phyloP scores from a whole-genome alignment of 73 alveolate genomes.

The Tetrahymena thermophila region DNA sequence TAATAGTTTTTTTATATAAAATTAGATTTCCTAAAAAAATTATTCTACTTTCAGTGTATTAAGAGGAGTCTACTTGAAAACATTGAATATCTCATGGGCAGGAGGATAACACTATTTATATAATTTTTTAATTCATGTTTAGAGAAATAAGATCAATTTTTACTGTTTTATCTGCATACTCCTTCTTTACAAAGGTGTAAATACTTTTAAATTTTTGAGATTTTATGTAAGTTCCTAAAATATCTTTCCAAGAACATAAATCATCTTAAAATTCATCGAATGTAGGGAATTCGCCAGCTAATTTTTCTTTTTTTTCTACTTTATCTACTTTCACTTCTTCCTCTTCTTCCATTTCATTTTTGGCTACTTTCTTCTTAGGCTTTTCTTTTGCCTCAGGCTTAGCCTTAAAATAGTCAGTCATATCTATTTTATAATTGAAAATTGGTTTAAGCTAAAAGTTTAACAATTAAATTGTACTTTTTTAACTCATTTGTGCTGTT shows the following conservation, averaged over 20 bases:
- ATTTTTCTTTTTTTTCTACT: not conserved
- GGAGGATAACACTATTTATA: slow-evolving; percentile 80
- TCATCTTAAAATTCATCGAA: slow-evolving; percentile 38
- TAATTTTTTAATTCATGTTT: not conserved
- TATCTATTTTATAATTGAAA: not conserved
- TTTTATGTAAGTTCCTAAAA: not conserved
- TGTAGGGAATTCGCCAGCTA: not conserved
- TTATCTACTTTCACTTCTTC: not conserved
- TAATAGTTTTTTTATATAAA: not conserved
- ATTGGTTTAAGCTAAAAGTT: no score
- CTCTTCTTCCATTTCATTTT: not conserved
- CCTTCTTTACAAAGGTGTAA: slow-evolving; percentile 59
- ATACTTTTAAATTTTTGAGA: slow-evolving; percentile 7
- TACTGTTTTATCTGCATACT: slow-evolving; percentile 58
- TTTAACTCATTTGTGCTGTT: not conserved
- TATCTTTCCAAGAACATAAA: slow-evolving; percentile 12
- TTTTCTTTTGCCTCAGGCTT: not conserved
- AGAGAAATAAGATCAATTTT: not conserved
- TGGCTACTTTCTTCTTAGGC: not conserved
- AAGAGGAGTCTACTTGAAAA: slow-evolving; percentile 70
- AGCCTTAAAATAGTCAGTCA: not conserved
- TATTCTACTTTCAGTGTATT: not conserved
- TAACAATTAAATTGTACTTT: not conserved
- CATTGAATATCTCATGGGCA: slow-evolving; percentile 77
- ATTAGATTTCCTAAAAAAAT: not conserved